Conservation (phyloP, 1,284 basidiomycete species). For the Papiliotrema terrestris region DNA sequence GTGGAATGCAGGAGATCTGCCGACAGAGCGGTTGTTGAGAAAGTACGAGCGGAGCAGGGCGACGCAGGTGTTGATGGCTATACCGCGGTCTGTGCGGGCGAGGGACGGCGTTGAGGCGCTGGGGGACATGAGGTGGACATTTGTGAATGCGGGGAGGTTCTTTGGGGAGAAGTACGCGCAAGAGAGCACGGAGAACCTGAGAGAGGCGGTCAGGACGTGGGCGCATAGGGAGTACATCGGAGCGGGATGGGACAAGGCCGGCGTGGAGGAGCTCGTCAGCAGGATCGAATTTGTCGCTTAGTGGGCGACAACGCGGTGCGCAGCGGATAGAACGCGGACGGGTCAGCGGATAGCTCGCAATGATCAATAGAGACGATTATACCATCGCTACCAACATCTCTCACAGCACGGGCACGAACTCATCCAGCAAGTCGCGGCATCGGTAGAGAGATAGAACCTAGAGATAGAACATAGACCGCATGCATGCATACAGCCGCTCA, state of each 20-base stretch:
- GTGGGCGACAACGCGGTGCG: not conserved
- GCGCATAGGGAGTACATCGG: constrained; percentile 2
- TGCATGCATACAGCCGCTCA: too few species aligned
- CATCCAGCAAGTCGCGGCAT: too few species aligned
- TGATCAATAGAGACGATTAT: too few species aligned
- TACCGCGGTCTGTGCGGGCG: not conserved
- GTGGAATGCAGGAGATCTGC: not conserved
- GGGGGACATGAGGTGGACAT: not conserved
- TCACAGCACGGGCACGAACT: too few species aligned
- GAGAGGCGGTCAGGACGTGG: not conserved
- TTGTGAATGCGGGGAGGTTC: not conserved
- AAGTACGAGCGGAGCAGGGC: not conserved
- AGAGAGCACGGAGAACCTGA: not conserved
- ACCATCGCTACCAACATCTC: too few species aligned
- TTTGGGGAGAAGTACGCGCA: not conserved
- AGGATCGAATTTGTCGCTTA: constrained; percentile 1
- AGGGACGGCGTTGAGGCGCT: not conserved
- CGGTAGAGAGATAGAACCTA: too few species aligned
- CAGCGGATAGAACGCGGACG: too few species aligned
- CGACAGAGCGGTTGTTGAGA: not conserved
- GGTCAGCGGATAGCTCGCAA: too few species aligned
- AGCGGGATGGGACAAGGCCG: not conserved
- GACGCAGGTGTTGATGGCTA: constrained; percentile 3
- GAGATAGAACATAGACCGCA: too few species aligned
- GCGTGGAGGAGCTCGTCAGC: not conserved